Evolutionary conservation across 2,329 filamentous ascomycete species (phyloP).

Genomic region (Penicillium sp.): DNA sequence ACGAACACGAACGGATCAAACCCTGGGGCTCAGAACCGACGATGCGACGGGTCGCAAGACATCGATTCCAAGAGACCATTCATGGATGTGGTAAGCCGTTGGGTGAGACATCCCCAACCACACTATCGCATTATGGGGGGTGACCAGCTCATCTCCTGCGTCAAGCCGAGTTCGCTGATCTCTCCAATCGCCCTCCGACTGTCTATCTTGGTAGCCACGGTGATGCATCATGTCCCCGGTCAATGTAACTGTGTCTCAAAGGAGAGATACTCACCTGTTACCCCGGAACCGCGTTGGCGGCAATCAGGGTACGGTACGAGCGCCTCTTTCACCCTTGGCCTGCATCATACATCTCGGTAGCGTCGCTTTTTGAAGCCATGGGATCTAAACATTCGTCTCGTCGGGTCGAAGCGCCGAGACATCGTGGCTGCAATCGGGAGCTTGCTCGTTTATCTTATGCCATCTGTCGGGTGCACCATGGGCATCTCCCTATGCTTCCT

Average conservation of each 20-base stretch:
- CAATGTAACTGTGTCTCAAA: slow-evolving; percentile 30
- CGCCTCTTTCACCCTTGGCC: slow-evolving; percentile 7
- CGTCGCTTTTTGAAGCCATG: neutral
- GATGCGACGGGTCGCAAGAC: too few relatives aligned
- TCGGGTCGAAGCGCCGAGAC: slow-evolving; percentile 12
- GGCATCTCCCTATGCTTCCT: slow-evolving; percentile 1
- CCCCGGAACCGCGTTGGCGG: slow-evolving; percentile 8
- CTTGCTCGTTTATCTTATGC: neutral
- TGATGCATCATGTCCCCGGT: slow-evolving; percentile 1
- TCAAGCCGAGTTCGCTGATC: too few relatives aligned
- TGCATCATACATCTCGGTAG: slow-evolving; percentile 6
- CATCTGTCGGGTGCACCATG: slow-evolving; percentile 1
- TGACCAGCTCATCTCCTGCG: too few relatives aligned
- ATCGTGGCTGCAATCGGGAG: slow-evolving; percentile 6
- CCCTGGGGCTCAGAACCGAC: too few relatives aligned
- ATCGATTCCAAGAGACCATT: too few relatives aligned
- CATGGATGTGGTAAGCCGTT: too few relatives aligned
- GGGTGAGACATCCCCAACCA: slow-evolving; percentile 25
- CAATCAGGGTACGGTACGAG: slow-evolving; percentile 2
- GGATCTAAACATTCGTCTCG: neutral
- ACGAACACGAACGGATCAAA: too few relatives aligned
- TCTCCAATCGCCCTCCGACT: too few relatives aligned
- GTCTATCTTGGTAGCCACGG: neutral
- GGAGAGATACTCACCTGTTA: slow-evolving; percentile 15
- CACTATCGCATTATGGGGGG: too few relatives aligned